phyloP scores from a whole-genome alignment of 305 asterid species.

The Fraxinus floribunda region DNA sequence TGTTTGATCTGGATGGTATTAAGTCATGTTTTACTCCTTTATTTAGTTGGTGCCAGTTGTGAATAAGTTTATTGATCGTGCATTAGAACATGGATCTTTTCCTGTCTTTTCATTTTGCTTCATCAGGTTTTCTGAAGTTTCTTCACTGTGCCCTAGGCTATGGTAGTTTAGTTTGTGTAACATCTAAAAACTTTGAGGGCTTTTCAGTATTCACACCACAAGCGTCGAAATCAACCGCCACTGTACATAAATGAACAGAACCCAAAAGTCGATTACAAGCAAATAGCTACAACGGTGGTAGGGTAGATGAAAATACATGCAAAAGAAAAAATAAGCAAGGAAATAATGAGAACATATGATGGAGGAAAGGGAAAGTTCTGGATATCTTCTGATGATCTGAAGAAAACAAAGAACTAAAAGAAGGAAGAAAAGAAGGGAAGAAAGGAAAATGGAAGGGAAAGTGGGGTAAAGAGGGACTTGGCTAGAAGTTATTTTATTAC shows the following conservation, averaged over 20 bases:
- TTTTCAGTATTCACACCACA: background rate
- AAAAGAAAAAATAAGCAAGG: background rate
- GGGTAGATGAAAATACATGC: background rate
- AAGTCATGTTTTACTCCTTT: slow-evolving; percentile 3
- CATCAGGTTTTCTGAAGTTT: slow-evolving; percentile 8
- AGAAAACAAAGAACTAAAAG: background rate
- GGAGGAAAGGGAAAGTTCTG: background rate
- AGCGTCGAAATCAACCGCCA: background rate
- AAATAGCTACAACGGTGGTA: background rate
- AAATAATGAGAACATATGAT: background rate
- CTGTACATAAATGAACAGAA: background rate
- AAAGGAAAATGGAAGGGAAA: background rate
- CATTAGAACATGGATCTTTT: slow-evolving; percentile 13
- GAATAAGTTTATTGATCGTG: slow-evolving; percentile 18
- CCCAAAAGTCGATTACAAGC: background rate
- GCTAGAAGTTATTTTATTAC: background rate
- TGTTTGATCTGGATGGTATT: slow-evolving; percentile 7
- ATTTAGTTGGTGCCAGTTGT: slow-evolving; percentile 8
- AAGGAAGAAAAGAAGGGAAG: background rate
- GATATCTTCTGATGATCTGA: background rate
- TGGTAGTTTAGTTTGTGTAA: slow-evolving; percentile 6
- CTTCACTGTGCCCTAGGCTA: background rate
- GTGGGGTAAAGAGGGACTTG: background rate
- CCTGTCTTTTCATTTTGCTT: background rate
- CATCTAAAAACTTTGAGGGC: background rate